Conservation (phyloP, 192 early-diverging fungal genomes). For the Backusella luteola region DNA sequence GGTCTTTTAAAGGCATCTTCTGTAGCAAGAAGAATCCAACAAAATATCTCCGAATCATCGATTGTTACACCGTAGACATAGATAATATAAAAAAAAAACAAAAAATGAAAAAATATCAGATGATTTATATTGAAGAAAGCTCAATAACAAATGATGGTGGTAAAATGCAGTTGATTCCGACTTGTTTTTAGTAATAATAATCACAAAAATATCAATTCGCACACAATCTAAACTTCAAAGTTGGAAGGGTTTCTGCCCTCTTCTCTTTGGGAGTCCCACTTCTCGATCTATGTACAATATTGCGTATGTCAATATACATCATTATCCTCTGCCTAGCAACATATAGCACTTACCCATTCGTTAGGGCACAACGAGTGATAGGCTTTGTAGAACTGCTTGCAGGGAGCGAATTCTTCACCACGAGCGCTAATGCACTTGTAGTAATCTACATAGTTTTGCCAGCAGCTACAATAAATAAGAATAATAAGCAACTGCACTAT, state of each 20-base stretch:
- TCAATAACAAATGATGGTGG: background rate
- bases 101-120: background rate
- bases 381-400: constrained; percentile 84
- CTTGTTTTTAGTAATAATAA: background rate
- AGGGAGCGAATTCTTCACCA: constrained; percentile 94
- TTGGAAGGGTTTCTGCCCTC: constrained; percentile 46
- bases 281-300: constrained; percentile 37
- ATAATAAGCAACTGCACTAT: background rate
- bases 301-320: background rate
- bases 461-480: constrained; percentile 61
- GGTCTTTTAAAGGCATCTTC: background rate
- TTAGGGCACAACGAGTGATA: constrained; percentile 89
- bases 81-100: background rate
- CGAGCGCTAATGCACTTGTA: constrained; percentile 86
- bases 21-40: background rate
- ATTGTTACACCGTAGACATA: background rate
- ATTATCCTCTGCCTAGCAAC: background rate
- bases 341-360: constrained; percentile 75
- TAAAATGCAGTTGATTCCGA: constrained; percentile 3
- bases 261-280: constrained; percentile 49
- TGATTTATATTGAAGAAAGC: background rate
- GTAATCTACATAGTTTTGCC: constrained; percentile 99
- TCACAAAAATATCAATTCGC: background rate
- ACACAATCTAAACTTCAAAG: constrained; percentile 35
- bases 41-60: background rate